A percentile compares a stretch with the other conserved stretches of the same genome.
These are phyloP conservation scores for Cryphonectria radicalis DNA, from an alignment of 2,329 filamentous ascomycete genomes.

Conservation along the genomic window DNA sequence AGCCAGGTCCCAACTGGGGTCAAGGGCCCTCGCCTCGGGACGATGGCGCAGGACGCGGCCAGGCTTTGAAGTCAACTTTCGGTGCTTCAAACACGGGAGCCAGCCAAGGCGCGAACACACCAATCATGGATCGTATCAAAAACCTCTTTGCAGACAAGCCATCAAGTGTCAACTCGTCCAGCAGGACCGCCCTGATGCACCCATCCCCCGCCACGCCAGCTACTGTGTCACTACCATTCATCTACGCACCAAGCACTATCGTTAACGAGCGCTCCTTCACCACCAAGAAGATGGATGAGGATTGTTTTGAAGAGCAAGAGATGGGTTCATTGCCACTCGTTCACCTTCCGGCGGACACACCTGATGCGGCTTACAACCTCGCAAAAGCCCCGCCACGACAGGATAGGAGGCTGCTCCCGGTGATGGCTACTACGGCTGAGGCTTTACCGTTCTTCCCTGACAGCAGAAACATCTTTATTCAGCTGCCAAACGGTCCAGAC, in stretches of 20 bases:
- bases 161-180: slow-evolving; percentile 67
- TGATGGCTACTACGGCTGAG: slow-evolving; percentile 51
- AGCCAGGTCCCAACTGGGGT: slow-evolving; percentile 42
- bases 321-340: slow-evolving; percentile 77
- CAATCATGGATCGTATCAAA: slow-evolving; percentile 73
- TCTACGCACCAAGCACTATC: slow-evolving; percentile 34
- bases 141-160: slow-evolving; percentile 42
- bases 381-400: slow-evolving; percentile 60
- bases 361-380: slow-evolving; percentile 66
- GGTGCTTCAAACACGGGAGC: slow-evolving; percentile 30
- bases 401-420: slow-evolving; percentile 54
- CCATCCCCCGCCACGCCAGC: slow-evolving; percentile 53
- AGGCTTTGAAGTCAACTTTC: slow-evolving; percentile 33
- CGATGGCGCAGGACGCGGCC: slow-evolving; percentile 34
- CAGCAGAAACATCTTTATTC: slow-evolving; percentile 44
- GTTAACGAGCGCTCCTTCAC: slow-evolving; percentile 49
- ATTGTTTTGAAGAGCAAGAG: slow-evolving; percentile 81
- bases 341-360: slow-evolving; percentile 65
- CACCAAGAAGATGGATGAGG: slow-evolving; percentile 74
- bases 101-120: slow-evolving; percentile 26
- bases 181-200: slow-evolving; percentile 68
- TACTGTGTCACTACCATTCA: slow-evolving; percentile 69
- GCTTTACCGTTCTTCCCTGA: slow-evolving; percentile 45
- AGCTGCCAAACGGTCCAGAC: slow-evolving; percentile 48
- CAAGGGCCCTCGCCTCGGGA: slow-evolving; percentile 41